A percentile compares a stretch with the other conserved stretches of the same genome.
phyloP scores from a whole-genome alignment of 2,329 filamentous ascomycete species.

The Helicocarpus griseus region DNA sequence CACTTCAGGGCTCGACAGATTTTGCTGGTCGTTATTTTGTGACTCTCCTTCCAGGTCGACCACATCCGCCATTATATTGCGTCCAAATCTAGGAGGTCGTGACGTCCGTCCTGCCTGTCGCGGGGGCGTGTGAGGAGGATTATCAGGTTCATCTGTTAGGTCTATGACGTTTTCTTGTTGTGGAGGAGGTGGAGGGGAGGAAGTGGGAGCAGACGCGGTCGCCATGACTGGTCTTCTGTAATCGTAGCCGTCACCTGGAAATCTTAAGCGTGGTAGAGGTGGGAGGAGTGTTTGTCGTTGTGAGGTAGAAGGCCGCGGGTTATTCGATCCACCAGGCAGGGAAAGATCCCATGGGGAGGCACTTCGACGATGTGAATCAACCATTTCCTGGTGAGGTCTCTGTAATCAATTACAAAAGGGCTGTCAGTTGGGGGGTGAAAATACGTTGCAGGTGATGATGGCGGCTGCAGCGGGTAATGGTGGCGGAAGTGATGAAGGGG shows the following conservation, averaged over 20 bases:
- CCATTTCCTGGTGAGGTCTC: slow-evolving; percentile 29
- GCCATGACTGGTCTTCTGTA: slow-evolving; percentile 42
- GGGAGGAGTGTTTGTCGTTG: slow-evolving; percentile 16
- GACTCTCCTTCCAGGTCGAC: slow-evolving; percentile 33
- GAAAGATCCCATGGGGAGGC: slow-evolving; percentile 17
- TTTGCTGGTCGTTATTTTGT: slow-evolving; percentile 10
- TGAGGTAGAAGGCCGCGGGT: slow-evolving; percentile 8
- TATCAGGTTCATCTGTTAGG: slow-evolving; percentile 37
- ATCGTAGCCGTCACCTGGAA: slow-evolving; percentile 46
- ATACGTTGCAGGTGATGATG: not conserved
- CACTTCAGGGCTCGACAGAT: slow-evolving; percentile 38
- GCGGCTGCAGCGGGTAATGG: not conserved
- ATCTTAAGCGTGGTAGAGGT: slow-evolving; percentile 28
- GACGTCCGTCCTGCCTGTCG: slow-evolving; percentile 10
- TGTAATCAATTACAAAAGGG: slow-evolving; percentile 13
- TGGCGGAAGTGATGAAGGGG: slow-evolving; percentile 1
- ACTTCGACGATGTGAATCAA: slow-evolving; percentile 19
- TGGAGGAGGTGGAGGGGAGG: slow-evolving; percentile 14
- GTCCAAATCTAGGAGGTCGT: slow-evolving; percentile 26
- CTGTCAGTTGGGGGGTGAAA: slow-evolving; percentile 9
- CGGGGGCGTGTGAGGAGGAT: slow-evolving; percentile 15
- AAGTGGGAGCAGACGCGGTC: slow-evolving; percentile 27
- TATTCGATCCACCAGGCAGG: not conserved
- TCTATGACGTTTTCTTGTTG: slow-evolving; percentile 34
- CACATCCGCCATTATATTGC: slow-evolving; percentile 28